These are phyloP conservation scores for Pseudisothecium myosuroides DNA, from an alignment of 225 moss, liverwort and hornwort species.

Conservation along the genomic window DNA sequence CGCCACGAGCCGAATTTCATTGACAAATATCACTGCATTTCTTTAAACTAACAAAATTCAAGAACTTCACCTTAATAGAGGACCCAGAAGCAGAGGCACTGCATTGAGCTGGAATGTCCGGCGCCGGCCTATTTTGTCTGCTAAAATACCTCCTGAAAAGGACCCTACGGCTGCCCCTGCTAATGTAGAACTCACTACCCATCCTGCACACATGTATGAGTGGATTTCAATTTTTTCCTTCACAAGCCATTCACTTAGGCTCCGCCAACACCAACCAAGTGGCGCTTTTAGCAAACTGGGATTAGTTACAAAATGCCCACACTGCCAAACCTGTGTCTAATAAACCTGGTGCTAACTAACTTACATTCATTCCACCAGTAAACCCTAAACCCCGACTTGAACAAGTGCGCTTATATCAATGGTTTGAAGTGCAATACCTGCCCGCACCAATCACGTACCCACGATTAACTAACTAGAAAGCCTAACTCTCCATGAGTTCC, in stretches of 20 bases:
- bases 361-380: not conserved
- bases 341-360: not conserved
- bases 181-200: slow-evolving; percentile 42
- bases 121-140: slow-evolving; percentile 35
- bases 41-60: not conserved
- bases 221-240: not conserved
- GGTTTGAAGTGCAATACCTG: too few relatives aligned
- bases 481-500: not conserved
- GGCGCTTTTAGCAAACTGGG: not conserved
- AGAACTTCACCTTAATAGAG: slow-evolving; percentile 18
- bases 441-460: not conserved
- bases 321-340: not conserved
- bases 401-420: not conserved
- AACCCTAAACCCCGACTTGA: not conserved
- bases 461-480: not conserved
- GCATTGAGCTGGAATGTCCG: slow-evolving; percentile 43
- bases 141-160: slow-evolving; percentile 37
- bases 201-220: slow-evolving; percentile 16
- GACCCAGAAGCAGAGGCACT: slow-evolving; percentile 30
- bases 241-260: not conserved
- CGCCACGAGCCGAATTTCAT: not conserved
- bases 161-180: slow-evolving; percentile 37
- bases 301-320: not conserved
- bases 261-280: not conserved
- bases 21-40: not conserved